Conservation (phyloP, 805 yeast genomes). For the Blastobotrys parvus region DNA sequence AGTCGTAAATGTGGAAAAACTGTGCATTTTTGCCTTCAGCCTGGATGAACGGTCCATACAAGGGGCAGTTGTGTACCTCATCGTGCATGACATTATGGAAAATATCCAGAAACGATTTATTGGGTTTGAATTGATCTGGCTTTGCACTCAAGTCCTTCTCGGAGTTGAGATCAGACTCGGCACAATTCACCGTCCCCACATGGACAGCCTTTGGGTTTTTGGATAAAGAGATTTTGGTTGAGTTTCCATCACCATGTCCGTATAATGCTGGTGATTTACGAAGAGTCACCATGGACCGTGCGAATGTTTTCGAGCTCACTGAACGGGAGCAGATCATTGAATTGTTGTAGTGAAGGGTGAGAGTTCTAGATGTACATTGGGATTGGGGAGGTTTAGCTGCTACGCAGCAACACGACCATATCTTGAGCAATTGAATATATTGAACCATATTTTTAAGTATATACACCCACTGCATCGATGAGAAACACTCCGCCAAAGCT, state of each 20-base stretch:
- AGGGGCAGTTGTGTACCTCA: slow-evolving; percentile 24
- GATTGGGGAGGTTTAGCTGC: too few species aligned
- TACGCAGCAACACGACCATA: too few species aligned
- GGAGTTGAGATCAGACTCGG: background rate
- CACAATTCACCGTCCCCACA: slow-evolving; percentile 16
- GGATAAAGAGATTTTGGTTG: slow-evolving; percentile 18
- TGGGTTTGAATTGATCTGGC: slow-evolving; percentile 8
- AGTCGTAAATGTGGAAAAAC: slow-evolving; percentile 65
- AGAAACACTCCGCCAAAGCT: slow-evolving; percentile 34
- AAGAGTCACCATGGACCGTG: too few species aligned
- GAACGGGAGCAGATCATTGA: background rate
- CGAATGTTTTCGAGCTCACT: too few species aligned
- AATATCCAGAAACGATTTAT: slow-evolving; percentile 18
- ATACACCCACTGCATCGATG: slow-evolving; percentile 39
- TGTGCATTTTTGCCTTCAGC: slow-evolving; percentile 33
- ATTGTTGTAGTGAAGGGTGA: too few species aligned
- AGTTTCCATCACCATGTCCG: too few species aligned
- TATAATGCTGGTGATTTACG: too few species aligned
- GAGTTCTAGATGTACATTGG: too few species aligned
- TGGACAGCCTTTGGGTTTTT: slow-evolving; percentile 16
- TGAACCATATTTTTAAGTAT: slow-evolving; percentile 26
- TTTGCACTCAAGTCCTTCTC: background rate
- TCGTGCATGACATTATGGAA: slow-evolving; percentile 18
- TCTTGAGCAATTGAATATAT: too few species aligned
- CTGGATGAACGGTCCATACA: slow-evolving; percentile 23